phyloP scores from a whole-genome alignment of 1,284 basidiomycete genomes.

The Fistulina hepatica region DNA sequence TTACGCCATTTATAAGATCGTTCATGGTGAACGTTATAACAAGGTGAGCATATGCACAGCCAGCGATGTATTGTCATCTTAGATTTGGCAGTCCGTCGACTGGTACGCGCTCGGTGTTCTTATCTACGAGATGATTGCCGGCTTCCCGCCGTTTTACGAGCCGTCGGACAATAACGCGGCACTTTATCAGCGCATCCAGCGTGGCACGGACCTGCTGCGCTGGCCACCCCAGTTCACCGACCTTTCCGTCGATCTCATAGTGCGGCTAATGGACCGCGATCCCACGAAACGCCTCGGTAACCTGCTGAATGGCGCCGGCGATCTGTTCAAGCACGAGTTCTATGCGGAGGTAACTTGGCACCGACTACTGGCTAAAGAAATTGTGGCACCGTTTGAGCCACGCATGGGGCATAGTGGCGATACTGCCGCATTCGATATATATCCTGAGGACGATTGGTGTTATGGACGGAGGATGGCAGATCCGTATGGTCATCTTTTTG shows the following conservation, averaged over 20 bases:
- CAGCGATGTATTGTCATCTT: too few relatives aligned
- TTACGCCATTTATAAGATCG: neutral
- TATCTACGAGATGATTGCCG: slow-evolving; percentile 95
- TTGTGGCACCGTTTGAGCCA: slow-evolving; percentile 94
- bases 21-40: neutral
- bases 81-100: slow-evolving; percentile 93
- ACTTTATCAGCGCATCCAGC: slow-evolving; percentile 74
- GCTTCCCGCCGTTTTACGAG: slow-evolving; percentile 70
- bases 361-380: slow-evolving; percentile 74
- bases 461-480: slow-evolving; percentile 44
- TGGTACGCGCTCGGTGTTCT: slow-evolving; percentile 98
- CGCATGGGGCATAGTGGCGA: slow-evolving; percentile 80
- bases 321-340: slow-evolving; percentile 96
- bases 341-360: slow-evolving; percentile 96
- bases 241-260: slow-evolving; percentile 80
- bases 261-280: slow-evolving; percentile 85
- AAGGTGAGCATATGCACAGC: too few relatives aligned
- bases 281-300: slow-evolving; percentile 92
- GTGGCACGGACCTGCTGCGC: slow-evolving; percentile 63
- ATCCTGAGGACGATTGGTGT: slow-evolving; percentile 70
- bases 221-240: slow-evolving; percentile 72
- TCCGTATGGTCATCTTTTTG: slow-evolving; percentile 47
- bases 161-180: slow-evolving; percentile 52
- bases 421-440: slow-evolving; percentile 80
- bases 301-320: slow-evolving; percentile 81